phyloP scores from a whole-genome alignment of 2,329 filamentous ascomycete genomes.

The Chaetomium strumarium region DNA sequence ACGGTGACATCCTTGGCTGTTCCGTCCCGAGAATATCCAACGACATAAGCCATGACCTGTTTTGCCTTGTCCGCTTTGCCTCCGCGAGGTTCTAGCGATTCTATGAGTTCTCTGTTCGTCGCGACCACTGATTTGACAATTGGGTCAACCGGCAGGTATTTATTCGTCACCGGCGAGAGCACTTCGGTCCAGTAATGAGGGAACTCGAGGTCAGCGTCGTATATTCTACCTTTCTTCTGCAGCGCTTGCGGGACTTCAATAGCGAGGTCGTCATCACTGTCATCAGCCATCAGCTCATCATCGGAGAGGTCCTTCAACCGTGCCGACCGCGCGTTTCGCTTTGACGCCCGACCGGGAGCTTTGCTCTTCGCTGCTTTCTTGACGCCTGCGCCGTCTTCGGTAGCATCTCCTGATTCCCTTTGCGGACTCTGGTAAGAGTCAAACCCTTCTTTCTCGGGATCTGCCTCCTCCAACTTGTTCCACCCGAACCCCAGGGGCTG shows the following conservation, averaged over 20 bases:
- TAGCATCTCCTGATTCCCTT: slow-evolving; percentile 21
- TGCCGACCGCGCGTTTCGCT: slow-evolving; percentile 17
- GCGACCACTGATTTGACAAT: slow-evolving; percentile 64
- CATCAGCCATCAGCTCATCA: slow-evolving; percentile 42
- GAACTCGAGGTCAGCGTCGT: slow-evolving; percentile 72
- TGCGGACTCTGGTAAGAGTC: slow-evolving; percentile 5
- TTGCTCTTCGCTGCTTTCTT: slow-evolving; percentile 19
- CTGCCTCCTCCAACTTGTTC: slow-evolving; percentile 78
- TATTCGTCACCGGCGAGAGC: slow-evolving; percentile 73
- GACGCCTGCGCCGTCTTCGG: not conserved
- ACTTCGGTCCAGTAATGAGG: slow-evolving; percentile 94
- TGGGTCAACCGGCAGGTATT: slow-evolving; percentile 72
- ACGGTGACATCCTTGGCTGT: slow-evolving; percentile 94
- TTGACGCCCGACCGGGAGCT: slow-evolving; percentile 1
- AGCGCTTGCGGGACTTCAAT: slow-evolving; percentile 47
- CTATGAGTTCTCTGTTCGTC: slow-evolving; percentile 64
- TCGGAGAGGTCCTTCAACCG: slow-evolving; percentile 41
- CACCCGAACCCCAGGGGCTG: slow-evolving; percentile 88
- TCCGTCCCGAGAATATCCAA: slow-evolving; percentile 76
- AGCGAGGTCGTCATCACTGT: slow-evolving; percentile 55
- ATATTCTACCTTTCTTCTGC: slow-evolving; percentile 45
- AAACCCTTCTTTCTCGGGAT: slow-evolving; percentile 38
- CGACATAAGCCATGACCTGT: slow-evolving; percentile 83
- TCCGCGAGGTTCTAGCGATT: slow-evolving; percentile 76
- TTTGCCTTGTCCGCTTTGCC: slow-evolving; percentile 77